Base-by-base conservation (phyloP, 2,329 filamentous ascomycete genomes). In the Claviceps monticola region DNA sequence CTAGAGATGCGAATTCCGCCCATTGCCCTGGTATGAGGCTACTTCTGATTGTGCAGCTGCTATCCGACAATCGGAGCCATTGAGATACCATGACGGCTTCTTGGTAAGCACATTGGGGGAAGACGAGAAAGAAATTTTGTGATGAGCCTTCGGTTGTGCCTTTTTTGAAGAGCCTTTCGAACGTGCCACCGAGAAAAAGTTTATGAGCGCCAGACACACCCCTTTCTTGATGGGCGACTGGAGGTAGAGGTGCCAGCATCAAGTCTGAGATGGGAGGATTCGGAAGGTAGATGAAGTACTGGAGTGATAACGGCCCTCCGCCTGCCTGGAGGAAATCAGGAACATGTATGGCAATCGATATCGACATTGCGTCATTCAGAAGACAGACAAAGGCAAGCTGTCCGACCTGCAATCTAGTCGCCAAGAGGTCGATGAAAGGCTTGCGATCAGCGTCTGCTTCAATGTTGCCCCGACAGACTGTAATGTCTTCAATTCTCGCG, bases 71-170 rank as follows among this genome's bases (percentile, higher is more conserved):
- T 5, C 63, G 64, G 9, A 80, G 58, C 74, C 75, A 80, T 17
- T 63, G 60, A 29, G 60, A 64, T 2, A 78, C n/a, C 8, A 72
- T 65, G 8, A 62, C 56, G 17, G 65, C 64, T 39, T 68, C 66
- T 11, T 63, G 51, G 7, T 56, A 52, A 29, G 64, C 63, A 2
- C 66, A 63, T 0, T 59, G 57, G 0, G 77, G 75, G 48, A 79
- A 79, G 2, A 72, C 63, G 1, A 81, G 59, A 54, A 72, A 79
- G 56, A 79, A 73, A 23, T 56, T 58, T 3, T 62, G 48, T 17
- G 44, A 6, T 11, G 57, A 26, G 56, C 59, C 7, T 55, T 53
- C 56, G 19, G 54, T 50, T 29, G 54, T 46, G 46, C 26, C 50
- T 26, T 14, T 51, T 41, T 54, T 44, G 36, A 64, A 49, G 1